Conservation (phyloP, 371 early-diverging fungal genomes). For the Lichtheimia ramosa region DNA sequence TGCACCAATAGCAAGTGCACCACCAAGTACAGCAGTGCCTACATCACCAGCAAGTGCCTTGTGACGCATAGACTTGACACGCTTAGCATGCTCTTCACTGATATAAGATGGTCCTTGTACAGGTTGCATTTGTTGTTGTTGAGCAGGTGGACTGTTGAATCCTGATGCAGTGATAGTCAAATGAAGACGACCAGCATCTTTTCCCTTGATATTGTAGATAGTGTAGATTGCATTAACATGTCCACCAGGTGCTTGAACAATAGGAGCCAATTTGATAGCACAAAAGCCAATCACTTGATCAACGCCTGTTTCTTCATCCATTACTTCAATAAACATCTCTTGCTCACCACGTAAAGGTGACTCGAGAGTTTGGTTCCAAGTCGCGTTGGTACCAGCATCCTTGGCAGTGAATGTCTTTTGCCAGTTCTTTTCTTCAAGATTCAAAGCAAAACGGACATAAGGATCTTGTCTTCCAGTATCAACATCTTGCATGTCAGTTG, state of each 20-base stretch:
- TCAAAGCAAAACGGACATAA: slow-evolving; percentile 51
- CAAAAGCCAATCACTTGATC: slow-evolving; percentile 57
- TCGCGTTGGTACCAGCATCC: slow-evolving; percentile 46
- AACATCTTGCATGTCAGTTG: slow-evolving; percentile 35
- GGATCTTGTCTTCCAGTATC: slow-evolving; percentile 61
- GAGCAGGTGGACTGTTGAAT: slow-evolving; percentile 46
- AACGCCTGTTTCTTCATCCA: slow-evolving; percentile 49
- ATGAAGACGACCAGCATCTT: slow-evolving; percentile 44
- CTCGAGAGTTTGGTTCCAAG: slow-evolving; percentile 57
- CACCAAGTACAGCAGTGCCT: slow-evolving; percentile 47
- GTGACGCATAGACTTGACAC: slow-evolving; percentile 45
- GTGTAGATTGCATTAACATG: slow-evolving; percentile 49
- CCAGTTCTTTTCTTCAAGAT: slow-evolving; percentile 46
- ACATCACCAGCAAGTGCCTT: slow-evolving; percentile 47
- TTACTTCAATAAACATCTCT: slow-evolving; percentile 55
- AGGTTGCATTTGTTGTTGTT: slow-evolving; percentile 21
- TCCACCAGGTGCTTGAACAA: slow-evolving; percentile 52
- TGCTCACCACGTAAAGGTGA: slow-evolving; percentile 47
- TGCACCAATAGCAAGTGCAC: slow-evolving; percentile 50
- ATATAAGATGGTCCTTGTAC: slow-evolving; percentile 48
- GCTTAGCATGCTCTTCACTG: slow-evolving; percentile 42
- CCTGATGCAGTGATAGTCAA: slow-evolving; percentile 48
- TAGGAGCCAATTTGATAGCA: slow-evolving; percentile 60
- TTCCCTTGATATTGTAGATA: slow-evolving; percentile 44
- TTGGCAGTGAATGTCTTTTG: slow-evolving; percentile 58